These are phyloP conservation scores for Termitomyces eurrhizus DNA, from an alignment of 768 basidiomycete genomes.

Conservation along the genomic window DNA sequence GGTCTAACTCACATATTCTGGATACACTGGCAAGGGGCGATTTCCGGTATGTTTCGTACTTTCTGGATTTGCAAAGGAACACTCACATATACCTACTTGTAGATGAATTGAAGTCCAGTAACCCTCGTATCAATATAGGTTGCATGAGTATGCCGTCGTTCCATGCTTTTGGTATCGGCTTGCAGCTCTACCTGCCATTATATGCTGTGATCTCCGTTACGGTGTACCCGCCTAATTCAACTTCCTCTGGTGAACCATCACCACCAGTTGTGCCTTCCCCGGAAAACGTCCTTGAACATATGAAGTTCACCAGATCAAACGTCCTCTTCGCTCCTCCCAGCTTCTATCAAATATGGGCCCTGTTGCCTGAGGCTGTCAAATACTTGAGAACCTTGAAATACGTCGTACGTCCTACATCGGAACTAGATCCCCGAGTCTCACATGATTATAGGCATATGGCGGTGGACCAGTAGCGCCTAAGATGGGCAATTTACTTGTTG, in stretches of 20 bases:
- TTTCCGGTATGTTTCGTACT: slow-evolving; percentile 18
- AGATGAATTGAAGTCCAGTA: not conserved
- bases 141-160: slow-evolving; percentile 31
- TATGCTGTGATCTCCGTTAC: slow-evolving; percentile 20
- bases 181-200: slow-evolving; percentile 28
- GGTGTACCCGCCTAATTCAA: slow-evolving; percentile 29
- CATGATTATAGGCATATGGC: slow-evolving; percentile 3
- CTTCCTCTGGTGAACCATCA: slow-evolving; percentile 12
- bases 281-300: slow-evolving; percentile 34
- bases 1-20: slow-evolving; percentile 22
- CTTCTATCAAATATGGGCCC: slow-evolving; percentile 35
- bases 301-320: slow-evolving; percentile 23
- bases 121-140: not conserved
- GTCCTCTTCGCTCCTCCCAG: slow-evolving; percentile 33
- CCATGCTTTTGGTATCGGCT: slow-evolving; percentile 29
- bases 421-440: not conserved
- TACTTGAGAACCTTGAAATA: slow-evolving; percentile 10
- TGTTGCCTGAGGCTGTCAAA: slow-evolving; percentile 19
- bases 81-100: not conserved
- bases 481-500: slow-evolving; percentile 12
- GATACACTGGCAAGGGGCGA: slow-evolving; percentile 17
- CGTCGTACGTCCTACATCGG: slow-evolving; percentile 4
- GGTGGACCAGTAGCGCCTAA: slow-evolving; percentile 13
- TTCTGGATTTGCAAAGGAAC: not conserved
- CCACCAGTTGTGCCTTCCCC: slow-evolving; percentile 36